Evolutionary conservation across 2,329 filamentous ascomycete genomes (phyloP), one percentile per base, ranked within the genome.

Genomic region (Mariannaea elegans): DNA sequence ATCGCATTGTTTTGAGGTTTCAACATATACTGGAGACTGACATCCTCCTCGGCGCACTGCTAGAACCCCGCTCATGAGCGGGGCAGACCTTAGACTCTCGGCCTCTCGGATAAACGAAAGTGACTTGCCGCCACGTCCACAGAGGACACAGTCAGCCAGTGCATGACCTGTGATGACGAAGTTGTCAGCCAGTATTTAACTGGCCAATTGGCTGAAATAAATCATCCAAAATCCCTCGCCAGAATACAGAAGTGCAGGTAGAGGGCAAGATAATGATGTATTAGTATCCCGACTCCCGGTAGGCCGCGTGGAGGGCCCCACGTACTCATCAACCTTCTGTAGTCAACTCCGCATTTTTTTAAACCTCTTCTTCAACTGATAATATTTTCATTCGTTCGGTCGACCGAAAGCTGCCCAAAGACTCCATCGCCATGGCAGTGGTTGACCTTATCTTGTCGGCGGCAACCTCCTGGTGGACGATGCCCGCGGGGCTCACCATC

Each of bases 401-500:
- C 9, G 24, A 41, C 19, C 14, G 21, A 19, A 12, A 41, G 12
- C 13, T 21, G 27, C 10, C 14, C 9, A 36, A 24, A 14, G 18
- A 27, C 59, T 21, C 23, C 44, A 75, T 27, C 57, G 23, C 23
- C 44, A 76, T 77, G 75, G 70, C 72, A 0, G 27, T 77, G 19
- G 31, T 73, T 3, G 67, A 72, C 32, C 41, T 65, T 36, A 44
- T 72, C 23, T 56, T 80, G 19, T 81, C 82, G 3, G 36, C 6
- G 14, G 36, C 16, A 10, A 39, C 36, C 4, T 39, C 36, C 16
- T 80, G 81, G n/a, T 85, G 79, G 79, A 72, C 78, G 2, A 68
- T 84, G 14, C 76, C 74, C 2, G 71, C 78, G 1, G 77, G 84
- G n/a, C 70, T 85, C 9, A 76, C 81, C 7, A 69, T 83, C 29